phyloP scores from a whole-genome alignment of 2,329 filamentous ascomycete species.

The Calonectria leucothoes region DNA sequence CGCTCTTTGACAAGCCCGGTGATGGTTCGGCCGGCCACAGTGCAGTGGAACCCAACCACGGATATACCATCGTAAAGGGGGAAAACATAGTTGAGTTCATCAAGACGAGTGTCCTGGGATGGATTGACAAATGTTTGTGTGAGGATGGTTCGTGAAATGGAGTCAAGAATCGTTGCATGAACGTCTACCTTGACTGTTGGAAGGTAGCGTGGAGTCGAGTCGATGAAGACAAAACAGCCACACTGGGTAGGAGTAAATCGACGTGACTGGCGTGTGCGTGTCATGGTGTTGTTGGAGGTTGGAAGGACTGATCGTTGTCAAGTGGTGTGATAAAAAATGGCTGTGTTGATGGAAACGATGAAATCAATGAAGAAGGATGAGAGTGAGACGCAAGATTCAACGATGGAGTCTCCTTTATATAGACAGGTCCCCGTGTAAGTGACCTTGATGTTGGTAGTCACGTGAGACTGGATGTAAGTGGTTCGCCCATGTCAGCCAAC shows the following conservation, averaged over 20 bases:
- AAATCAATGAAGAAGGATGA: not conserved
- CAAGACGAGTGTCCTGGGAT: constrained; percentile 38
- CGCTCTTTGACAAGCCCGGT: constrained; percentile 75
- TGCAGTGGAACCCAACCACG: constrained; percentile 75
- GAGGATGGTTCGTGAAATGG: constrained; percentile 58
- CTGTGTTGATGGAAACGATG: not conserved
- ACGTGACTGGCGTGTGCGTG: not conserved
- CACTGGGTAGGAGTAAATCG: not conserved
- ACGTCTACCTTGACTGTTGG: constrained; percentile 68
- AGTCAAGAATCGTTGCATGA: constrained; percentile 69
- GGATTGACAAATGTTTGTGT: constrained; percentile 73
- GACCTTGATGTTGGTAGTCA: not conserved
- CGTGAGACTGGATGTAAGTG: not conserved
- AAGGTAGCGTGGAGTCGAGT: constrained; percentile 56
- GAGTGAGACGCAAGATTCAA: not conserved
- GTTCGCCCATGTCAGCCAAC: not conserved
- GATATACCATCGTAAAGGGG: constrained; percentile 79
- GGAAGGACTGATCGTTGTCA: not conserved
- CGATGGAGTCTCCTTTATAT: not conserved
- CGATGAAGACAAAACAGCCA: not conserved
- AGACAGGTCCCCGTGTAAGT: not conserved
- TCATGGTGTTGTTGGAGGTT: not conserved
- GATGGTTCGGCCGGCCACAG: constrained; percentile 70
- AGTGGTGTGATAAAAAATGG: not conserved
- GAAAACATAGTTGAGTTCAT: constrained; percentile 73